phyloP scores from a whole-genome alignment of 257 asterid genomes.

The Solanum peruvianum region DNA sequence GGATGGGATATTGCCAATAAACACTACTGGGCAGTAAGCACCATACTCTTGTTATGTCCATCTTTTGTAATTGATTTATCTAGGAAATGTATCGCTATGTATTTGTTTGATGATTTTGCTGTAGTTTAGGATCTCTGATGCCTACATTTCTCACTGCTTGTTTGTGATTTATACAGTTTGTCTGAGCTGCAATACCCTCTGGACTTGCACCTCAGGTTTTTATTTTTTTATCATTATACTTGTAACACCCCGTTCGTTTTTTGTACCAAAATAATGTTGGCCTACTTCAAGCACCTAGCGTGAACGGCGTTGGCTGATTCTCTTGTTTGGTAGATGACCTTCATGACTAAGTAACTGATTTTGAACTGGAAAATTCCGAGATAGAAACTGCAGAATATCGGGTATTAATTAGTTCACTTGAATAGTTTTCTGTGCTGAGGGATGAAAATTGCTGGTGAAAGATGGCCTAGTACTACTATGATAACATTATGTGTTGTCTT shows the following conservation, averaged over 20 bases:
- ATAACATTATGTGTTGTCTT: background rate
- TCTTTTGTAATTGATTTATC: background rate
- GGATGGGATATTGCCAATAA: conserved; percentile 97
- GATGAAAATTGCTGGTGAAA: background rate
- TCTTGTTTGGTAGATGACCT: background rate
- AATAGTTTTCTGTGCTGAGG: background rate
- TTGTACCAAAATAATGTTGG: background rate
- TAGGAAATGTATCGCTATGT: background rate
- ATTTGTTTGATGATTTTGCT: background rate
- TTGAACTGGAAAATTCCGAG: background rate
- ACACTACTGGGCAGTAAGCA: conserved; percentile 89
- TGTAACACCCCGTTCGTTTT: background rate
- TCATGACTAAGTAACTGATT: background rate
- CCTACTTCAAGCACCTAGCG: background rate
- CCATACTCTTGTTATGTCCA: background rate
- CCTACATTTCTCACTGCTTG: background rate
- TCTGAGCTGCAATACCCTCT: background rate
- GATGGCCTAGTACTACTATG: background rate
- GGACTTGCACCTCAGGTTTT: background rate
- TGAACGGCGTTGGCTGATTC: background rate
- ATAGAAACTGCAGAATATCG: background rate
- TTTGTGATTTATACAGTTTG: background rate
- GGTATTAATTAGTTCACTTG: background rate
- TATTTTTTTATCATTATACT: background rate
- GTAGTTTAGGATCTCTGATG: background rate